These are phyloP conservation scores for Sutorius eximius DNA, from an alignment of 1,284 basidiomycete genomes.

Conservation along the genomic window DNA sequence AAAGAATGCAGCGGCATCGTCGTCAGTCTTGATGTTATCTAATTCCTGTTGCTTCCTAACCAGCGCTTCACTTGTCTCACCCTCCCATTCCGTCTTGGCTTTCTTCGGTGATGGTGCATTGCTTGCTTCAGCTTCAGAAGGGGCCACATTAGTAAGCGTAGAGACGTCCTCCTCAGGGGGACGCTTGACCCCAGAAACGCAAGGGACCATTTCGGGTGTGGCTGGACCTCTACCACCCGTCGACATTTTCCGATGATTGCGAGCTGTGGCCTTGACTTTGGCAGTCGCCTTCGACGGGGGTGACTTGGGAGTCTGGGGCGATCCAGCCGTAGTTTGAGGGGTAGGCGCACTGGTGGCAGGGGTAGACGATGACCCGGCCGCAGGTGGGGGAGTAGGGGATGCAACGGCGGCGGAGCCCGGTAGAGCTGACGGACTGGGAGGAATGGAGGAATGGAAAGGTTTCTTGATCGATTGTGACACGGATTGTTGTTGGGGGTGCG, in stretches of 20 bases:
- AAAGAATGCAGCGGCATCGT: conserved; percentile 62
- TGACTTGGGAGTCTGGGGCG: conserved; percentile 54
- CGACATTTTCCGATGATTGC: conserved; percentile 46
- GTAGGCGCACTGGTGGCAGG: conserved; percentile 49
- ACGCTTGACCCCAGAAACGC: conserved; percentile 49
- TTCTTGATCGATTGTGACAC: conserved; percentile 29
- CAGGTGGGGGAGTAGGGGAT: conserved; percentile 42
- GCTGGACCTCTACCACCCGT: conserved; percentile 41
- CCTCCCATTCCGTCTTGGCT: conserved; percentile 67
- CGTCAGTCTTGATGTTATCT: conserved; percentile 62
- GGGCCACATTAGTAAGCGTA: conserved; percentile 25
- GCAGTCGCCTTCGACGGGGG: conserved; percentile 53
- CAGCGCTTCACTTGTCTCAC: conserved; percentile 51
- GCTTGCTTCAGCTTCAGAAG: conserved; percentile 40
- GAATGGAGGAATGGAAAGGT: conserved; percentile 11
- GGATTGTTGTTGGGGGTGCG: conserved; percentile 10
- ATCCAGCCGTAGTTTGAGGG: conserved; percentile 52
- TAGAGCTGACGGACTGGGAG: conserved; percentile 26
- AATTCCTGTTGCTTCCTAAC: conserved; percentile 54
- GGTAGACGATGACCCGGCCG: conserved; percentile 32
- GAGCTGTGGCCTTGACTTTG: conserved; percentile 41
- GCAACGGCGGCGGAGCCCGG: conserved; percentile 26
- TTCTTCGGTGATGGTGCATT: conserved; percentile 71
- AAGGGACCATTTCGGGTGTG: conserved; percentile 30
- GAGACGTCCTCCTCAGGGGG: conserved; percentile 56